phyloP scores from a whole-genome alignment of 139 green algal genomes.

The Chlamydomonas sp. region DNA sequence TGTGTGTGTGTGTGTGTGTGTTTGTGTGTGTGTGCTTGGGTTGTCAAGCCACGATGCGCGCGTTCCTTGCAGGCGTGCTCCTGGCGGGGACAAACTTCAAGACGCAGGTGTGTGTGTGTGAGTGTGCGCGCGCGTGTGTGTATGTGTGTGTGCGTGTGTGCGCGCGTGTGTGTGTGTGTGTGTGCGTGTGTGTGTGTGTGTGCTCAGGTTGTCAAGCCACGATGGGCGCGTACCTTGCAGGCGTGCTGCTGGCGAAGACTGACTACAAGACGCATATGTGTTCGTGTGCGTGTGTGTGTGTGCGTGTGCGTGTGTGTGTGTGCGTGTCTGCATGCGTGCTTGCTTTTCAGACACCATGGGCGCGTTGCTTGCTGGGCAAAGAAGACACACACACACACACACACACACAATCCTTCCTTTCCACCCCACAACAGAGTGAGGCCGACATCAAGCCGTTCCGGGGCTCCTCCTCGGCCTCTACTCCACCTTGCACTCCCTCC shows the following conservation, averaged over 20 bases:
- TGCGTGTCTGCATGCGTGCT: constrained; percentile 38
- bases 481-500: too few species aligned
- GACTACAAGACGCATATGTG: constrained; percentile 68
- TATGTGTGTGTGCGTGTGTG: neutral
- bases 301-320: neutral
- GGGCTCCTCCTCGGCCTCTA: too few species aligned
- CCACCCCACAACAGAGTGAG: constrained; percentile 75
- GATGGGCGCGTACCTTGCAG: constrained; percentile 85
- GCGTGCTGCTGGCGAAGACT: constrained; percentile 79
- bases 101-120: constrained; percentile 41
- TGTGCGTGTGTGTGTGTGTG: neutral
- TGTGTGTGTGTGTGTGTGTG: neutral
- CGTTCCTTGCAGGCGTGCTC: constrained; percentile 84
- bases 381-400: too few species aligned
- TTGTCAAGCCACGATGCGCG: constrained; percentile 48
- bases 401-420: too few species aligned
- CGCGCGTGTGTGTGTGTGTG: constrained; percentile 39
- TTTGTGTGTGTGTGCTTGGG: too few species aligned
- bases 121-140: too few species aligned
- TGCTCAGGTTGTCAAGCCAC: neutral
- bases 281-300: too few species aligned
- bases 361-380: constrained; percentile 76
- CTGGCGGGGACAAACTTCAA: constrained; percentile 81
- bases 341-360: constrained; percentile 42
- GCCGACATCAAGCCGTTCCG: too few species aligned